Evolutionary conservation across 495 filamentous ascomycete species (phyloP), one percentile per base, ranked within the genome.

Genomic region (Talaromyces liani): DNA sequence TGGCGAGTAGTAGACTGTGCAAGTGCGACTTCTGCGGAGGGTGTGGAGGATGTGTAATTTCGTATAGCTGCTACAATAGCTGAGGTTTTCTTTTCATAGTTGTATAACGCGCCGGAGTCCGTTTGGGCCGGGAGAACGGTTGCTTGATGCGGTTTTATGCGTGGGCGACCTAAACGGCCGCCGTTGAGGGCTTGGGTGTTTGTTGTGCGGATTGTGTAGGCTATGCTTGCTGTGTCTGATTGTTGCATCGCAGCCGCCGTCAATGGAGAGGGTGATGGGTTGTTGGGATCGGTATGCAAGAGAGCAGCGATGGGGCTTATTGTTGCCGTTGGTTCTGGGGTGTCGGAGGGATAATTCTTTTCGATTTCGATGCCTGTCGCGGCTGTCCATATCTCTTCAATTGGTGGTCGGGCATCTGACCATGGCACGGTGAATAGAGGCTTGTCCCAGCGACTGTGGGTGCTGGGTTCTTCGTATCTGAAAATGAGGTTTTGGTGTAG

Each of bases 381-480:
- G 0, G 88, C 86, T 34, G 91, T 88, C 91, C 93, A 98, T 61
- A 98, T 89, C 9, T 83, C 81, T 25, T 84, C 83, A 56, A 80
- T 79, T 18, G 85, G 86, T 4, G 87, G 87, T n/a, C 76, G 71
- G 45, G 82, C 78, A 70, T 98, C 94, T 12, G 88, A 83, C 80
- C 86, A 92, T 10, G 90, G 85, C 0, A 97, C 86, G 8, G 92
- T 93, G 78, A 97, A 98, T 22, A 97, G 82, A 5, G 94, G 94
- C 65, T 88, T 90, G 72, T 98, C 94, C 94, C 94, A 98, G 55
- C 94, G 83, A 16, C 85, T 90, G 89, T 97, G 93, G 58, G 89
- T 87, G 77, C 93, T 96, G 14, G 94, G 94, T 77, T 98, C 94
- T 75, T 98, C 94, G 72, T 96, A 97, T 56, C 94, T 86, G 71